Evolutionary conservation across 202 grass and related monocot genomes (phyloP).

Genomic region (Panicum hallii): DNA sequence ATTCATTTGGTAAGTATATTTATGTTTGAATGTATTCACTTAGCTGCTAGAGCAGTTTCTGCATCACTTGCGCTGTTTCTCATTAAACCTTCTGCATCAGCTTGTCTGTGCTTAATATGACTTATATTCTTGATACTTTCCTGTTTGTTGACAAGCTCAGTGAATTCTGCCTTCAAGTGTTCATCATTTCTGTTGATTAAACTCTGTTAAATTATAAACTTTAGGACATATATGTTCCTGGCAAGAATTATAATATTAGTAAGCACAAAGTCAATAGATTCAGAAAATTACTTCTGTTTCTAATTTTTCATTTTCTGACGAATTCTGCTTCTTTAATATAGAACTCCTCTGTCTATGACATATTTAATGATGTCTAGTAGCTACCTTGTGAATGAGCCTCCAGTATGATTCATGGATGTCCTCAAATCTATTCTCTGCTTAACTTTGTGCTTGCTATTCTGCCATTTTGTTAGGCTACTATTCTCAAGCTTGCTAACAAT

Average conservation of each 20-base stretch:
- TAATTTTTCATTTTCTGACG: not conserved
- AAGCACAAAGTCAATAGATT: not conserved
- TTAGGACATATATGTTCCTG: conserved; percentile 4
- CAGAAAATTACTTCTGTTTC: not conserved
- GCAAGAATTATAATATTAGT: conserved; percentile 1
- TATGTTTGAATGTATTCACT: conserved; percentile 11
- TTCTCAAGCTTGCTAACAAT: conserved; percentile 24
- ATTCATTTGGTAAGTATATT: conserved; percentile 86
- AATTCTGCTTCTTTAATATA: not conserved
- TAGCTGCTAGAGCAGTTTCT: not conserved
- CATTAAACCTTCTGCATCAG: not conserved
- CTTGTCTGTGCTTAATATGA: not conserved
- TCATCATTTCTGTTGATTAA: not conserved
- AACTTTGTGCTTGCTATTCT: not conserved
- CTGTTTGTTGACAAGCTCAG: not conserved
- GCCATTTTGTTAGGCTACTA: conserved; percentile 7
- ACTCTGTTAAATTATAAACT: not conserved
- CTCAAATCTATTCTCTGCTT: not conserved
- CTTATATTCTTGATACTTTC: not conserved
- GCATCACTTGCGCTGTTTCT: conserved; percentile 1
- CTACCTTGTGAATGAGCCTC: not conserved
- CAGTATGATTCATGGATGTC: not conserved
- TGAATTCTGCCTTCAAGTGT: not conserved
- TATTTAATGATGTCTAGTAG: conserved; percentile 18
- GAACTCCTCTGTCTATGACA: not conserved